These are phyloP conservation scores for Podila verticillata DNA, from an alignment of 192 early-diverging fungal genomes.

Conservation along the genomic window DNA sequence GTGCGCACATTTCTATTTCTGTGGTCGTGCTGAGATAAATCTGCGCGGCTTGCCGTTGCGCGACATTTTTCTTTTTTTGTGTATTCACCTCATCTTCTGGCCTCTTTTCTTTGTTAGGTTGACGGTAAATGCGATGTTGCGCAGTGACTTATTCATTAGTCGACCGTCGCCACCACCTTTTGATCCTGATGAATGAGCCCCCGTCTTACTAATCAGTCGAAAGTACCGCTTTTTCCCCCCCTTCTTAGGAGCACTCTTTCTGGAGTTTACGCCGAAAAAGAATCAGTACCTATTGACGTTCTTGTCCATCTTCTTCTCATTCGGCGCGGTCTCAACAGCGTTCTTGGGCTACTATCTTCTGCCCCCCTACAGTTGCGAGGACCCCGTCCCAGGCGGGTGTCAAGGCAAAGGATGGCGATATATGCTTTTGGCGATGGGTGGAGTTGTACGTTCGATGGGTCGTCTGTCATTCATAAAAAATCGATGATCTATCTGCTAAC, in stretches of 20 bases:
- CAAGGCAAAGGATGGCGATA: constrained; percentile 85
- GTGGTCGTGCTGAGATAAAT: background rate
- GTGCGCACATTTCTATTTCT: background rate
- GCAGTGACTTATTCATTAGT: background rate
- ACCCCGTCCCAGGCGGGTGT: constrained; percentile 61
- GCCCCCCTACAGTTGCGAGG: constrained; percentile 73
- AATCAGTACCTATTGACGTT: constrained; percentile 85
- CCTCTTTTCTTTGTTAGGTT: constrained; percentile 9
- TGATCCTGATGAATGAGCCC: background rate
- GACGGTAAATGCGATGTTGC: constrained; percentile 22
- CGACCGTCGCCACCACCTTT: background rate
- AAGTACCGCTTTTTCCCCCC: background rate
- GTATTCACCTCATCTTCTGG: no score
- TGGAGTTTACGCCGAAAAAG: constrained; percentile 85
- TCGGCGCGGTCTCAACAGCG: constrained; percentile 80
- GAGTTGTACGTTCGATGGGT: constrained; percentile 34
- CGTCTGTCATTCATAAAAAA: no score
- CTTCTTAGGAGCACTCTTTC: constrained; percentile 76
- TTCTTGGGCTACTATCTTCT: constrained; percentile 70
- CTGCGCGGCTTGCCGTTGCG: no score
- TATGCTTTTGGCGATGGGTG: constrained; percentile 69
- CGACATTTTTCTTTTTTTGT: no score
- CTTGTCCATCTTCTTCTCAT: constrained; percentile 85
- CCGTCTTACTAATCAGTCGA: background rate
- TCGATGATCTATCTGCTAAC: no score